Percentiles rank a stretch among this genome's conserved stretches.
Conservation (phyloP, 1,284 basidiomycete species). For the Cutaneotrichosporon sp. region DNA sequence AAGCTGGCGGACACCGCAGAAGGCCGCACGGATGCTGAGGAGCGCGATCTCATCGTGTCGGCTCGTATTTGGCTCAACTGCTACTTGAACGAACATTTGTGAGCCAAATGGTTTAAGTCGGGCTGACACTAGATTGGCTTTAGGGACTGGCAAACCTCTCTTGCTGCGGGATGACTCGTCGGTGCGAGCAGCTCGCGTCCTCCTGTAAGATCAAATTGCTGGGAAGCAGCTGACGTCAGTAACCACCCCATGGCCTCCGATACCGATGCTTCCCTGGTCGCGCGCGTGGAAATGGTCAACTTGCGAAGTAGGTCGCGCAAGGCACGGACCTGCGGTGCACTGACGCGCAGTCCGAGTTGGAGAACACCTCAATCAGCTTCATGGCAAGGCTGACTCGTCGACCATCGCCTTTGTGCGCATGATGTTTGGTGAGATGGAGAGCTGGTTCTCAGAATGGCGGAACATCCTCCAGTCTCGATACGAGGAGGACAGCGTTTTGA, state of each 20-base stretch:
- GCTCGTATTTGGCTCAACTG: conserved; percentile 90
- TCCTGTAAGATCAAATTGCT: conserved; percentile 56
- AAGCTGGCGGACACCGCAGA: conserved; percentile 63
- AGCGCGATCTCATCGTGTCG: conserved; percentile 82
- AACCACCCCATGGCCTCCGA: conserved; percentile 77
- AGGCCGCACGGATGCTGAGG: conserved; percentile 74
- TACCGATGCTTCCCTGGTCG: conserved; percentile 82
- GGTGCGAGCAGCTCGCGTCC: conserved; percentile 74
- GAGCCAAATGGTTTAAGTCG: conserved; percentile 12
- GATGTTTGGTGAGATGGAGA: conserved; percentile 66
- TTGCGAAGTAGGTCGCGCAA: conserved; percentile 54
- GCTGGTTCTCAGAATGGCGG: conserved; percentile 85
- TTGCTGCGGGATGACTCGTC: conserved; percentile 83
- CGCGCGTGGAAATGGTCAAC: conserved; percentile 84
- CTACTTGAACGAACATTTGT: conserved; percentile 58
- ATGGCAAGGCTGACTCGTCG: conserved; percentile 79
- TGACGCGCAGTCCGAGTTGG: conserved; percentile 71
- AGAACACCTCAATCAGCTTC: conserved; percentile 78
- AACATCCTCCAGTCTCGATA: conserved; percentile 68
- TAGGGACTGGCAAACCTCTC: conserved; percentile 85
- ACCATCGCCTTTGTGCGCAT: conserved; percentile 81
- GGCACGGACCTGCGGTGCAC: neutral
- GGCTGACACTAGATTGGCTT: conserved; percentile 65
- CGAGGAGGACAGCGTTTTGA: conserved; percentile 72
- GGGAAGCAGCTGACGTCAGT: conserved; percentile 23